Evolutionary conservation across 2,329 filamentous ascomycete species (phyloP).

Genomic region (Seiridium cupressi): DNA sequence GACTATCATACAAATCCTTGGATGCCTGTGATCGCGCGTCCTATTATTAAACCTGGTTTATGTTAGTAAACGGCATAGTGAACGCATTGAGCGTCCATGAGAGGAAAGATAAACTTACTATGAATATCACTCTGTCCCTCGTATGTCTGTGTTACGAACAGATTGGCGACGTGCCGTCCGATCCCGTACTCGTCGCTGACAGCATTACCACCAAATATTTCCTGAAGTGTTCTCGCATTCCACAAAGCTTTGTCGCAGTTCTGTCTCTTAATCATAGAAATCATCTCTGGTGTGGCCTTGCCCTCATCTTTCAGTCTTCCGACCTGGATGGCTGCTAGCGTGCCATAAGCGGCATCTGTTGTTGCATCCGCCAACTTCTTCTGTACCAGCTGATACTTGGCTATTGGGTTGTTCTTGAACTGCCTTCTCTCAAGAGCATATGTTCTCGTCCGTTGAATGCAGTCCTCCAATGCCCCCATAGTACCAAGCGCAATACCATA

Average conservation of each 20-base stretch:
- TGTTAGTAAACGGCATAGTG: neutral
- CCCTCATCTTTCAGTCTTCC: slow-evolving; percentile 91
- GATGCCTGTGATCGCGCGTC: slow-evolving; percentile 66
- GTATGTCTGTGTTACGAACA: slow-evolving; percentile 97
- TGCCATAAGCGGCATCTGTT: slow-evolving; percentile 88
- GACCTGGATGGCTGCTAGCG: slow-evolving; percentile 87
- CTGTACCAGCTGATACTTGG: slow-evolving; percentile 94
- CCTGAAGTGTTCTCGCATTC: slow-evolving; percentile 80
- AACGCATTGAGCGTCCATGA: no score
- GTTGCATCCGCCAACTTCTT: slow-evolving; percentile 94
- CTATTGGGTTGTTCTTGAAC: slow-evolving; percentile 93
- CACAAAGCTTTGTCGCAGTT: slow-evolving; percentile 89
- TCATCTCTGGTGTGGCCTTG: slow-evolving; percentile 90
- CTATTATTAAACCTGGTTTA: slow-evolving; percentile 61
- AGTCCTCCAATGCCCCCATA: slow-evolving; percentile 93
- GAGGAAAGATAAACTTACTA: slow-evolving; percentile 54
- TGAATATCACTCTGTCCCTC: slow-evolving; percentile 99
- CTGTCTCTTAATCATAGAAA: slow-evolving; percentile 93
- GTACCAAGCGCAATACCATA: slow-evolving; percentile 93
- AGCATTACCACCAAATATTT: slow-evolving; percentile 97
- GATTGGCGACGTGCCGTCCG: slow-evolving; percentile 88
- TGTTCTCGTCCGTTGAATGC: slow-evolving; percentile 72
- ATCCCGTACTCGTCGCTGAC: slow-evolving; percentile 97
- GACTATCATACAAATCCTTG: slow-evolving; percentile 63
- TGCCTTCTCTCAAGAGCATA: slow-evolving; percentile 94